Evolutionary conservation across 257 asterid genomes (phyloP).

Genomic region (Voacanga thouarsii): DNA sequence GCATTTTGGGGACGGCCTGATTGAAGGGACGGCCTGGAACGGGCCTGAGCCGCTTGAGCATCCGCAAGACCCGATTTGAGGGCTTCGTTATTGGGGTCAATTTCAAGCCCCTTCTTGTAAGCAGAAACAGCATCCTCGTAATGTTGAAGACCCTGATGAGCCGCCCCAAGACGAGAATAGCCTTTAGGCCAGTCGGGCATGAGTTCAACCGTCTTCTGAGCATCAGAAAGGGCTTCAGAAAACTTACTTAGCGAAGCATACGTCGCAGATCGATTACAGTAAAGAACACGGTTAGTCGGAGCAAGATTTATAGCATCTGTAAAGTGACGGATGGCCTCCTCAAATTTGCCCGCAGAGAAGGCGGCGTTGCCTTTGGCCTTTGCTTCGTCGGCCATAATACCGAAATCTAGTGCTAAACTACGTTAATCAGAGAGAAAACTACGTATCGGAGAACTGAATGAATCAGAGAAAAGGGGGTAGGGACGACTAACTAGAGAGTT

Average conservation of each 20-base stretch:
- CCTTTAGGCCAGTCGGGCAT: conserved; percentile 87
- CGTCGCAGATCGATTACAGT: conserved; percentile 93
- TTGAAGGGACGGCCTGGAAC: conserved; percentile 25
- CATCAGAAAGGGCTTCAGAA: conserved; percentile 78
- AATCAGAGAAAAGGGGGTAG: background rate
- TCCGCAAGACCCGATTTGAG: conserved; percentile 80
- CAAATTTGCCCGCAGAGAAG: conserved; percentile 70
- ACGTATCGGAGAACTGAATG: background rate
- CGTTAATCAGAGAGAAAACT: background rate
- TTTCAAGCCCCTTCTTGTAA: conserved; percentile 67
- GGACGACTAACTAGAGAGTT: conserved; percentile 8
- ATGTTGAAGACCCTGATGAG: conserved; percentile 59
- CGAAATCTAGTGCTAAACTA: background rate
- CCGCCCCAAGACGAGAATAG: conserved; percentile 92
- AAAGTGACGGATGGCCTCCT: conserved; percentile 65
- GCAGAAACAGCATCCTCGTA: conserved; percentile 62
- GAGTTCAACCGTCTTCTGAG: conserved; percentile 77
- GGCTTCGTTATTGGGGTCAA: conserved; percentile 80
- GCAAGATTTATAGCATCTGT: conserved; percentile 66
- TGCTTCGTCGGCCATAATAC: conserved; percentile 83
- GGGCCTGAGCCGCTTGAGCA: conserved; percentile 54
- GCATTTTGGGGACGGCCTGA: conserved; percentile 11
- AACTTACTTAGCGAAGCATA: conserved; percentile 62
- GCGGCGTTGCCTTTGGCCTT: conserved; percentile 93
- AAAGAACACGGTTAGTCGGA: conserved; percentile 78